Base-by-base conservation (phyloP, 352 stramenopile genomes). In the Phytopythium delawarense region DNA sequence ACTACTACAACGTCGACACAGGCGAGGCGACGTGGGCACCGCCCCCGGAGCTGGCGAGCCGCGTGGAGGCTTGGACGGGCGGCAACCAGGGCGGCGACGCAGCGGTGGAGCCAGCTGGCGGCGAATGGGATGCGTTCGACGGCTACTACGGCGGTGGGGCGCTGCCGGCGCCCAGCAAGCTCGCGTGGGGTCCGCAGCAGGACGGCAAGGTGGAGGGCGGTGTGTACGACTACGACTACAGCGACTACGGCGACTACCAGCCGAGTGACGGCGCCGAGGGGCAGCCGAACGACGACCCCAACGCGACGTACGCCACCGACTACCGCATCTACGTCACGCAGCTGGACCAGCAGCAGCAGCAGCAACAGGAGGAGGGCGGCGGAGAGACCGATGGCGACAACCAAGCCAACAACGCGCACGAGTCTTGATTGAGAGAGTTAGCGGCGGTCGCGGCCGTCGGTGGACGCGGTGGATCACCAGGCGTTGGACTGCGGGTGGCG, bases 251-350 rank as follows among this genome's bases (percentile, higher is more conserved):
- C 23, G n/a, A 32, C 35, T 37, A 48, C 11, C 21, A 37, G 0
- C 28, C 50, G 39, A 32, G 15, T 1, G 44, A 50, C 9, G 44
- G 44, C 30, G 20, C 6, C 35, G 53, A 21, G 54, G n/a, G 18
- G 30, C 55, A 23, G 57, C 44, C 44, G 46, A 45, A 39, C 15
- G 42, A 44, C 28, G 49, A 20, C 2, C 37, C 40, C 0, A 78
- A 89, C 57, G 81, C 76, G 2, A 71, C 76, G 45, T 89, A 89
- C 69, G 70, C 85, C 53, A 75, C 83, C 64, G 78, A 89, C 71
- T 89, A 89, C 67, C 75, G 87, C 42, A 89, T 89, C 69, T 87
- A 76, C 60, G 61, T 89, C 46, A 89, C 80, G 7, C 78, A 87
- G 46, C 35, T 87, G 1, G 66, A 75, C 50, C 69, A 57, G 15